Base-by-base conservation (phyloP, 257 asterid species). In the Solanum boliviense region DNA sequence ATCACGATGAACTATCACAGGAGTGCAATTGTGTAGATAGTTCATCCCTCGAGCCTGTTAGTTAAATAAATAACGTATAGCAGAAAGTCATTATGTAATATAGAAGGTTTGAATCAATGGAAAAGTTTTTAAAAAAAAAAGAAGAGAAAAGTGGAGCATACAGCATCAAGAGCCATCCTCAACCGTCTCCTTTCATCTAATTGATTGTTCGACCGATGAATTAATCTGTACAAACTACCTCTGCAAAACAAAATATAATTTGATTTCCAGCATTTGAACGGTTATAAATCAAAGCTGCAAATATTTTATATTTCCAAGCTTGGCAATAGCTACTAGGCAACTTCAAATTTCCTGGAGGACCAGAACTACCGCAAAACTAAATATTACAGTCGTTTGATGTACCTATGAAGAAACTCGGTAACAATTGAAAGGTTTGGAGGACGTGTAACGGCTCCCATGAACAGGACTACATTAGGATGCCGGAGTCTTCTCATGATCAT, bases 401-500 rank as follows among this genome's bases (percentile, higher is more conserved):
- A 96, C 99, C 99, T 94, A 86, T 98, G 99, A 86, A 96, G 99
- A 91, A 96, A 96, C 88, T 96, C 99, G 48, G 99, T 95, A 89
- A 96, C 75, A 89, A 96, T 96, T 3, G 99, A 96, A 89, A 96
- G 99, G 91, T 96, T 94, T 85, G 99, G 99, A 86, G 98, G 95
- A 68, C 98, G 99, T 35, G 99, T 95, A 86, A 96, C 90, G 87
- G 99, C 98, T 93, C 99, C 99, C 99, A 96, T 96, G 92, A 96
- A 96, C 88, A 96, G 98, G 89, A 96, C 98, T 85, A 95, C 98
- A 89, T 94, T 96, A 79, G 99, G 99, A 91, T 96, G 99, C 90
- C 99, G 94, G 89, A 95, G 92, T 89, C 92, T 94, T 91, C 87
- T 96, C 99, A 96, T 96, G 91, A 96, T 94, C 72, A 93, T 90